Base-by-base conservation (phyloP, 129 eudicot genomes). In the Centaurea solstitialis region DNA sequence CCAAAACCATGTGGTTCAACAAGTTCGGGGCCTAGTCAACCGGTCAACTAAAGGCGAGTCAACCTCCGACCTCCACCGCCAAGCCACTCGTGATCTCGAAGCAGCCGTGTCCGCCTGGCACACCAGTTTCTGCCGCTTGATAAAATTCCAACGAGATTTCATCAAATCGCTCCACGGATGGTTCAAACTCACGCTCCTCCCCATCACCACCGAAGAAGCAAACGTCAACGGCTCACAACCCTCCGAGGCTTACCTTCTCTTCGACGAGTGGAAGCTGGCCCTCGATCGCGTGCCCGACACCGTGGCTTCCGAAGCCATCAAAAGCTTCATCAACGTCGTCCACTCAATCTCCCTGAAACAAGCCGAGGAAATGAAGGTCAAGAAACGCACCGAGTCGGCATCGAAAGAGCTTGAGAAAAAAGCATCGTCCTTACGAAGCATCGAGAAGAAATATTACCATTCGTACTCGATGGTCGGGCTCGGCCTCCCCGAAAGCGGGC, bases 391-490 rank as follows among this genome's bases (percentile, higher is more conserved):
- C 0, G 96, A 94, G 76, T 72, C 87, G 18, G 91, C 84, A 10
- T 90, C 98, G 8, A 94, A 90, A 77, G 97, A 94, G 90, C 98
- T 94, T 7, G 97, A 94, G 93, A 92, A 90, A 73, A 94, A 92
- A 74, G 91, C 96, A 12, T 87, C 98, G 0, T 82, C 93, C 65
- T 85, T 94, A 11, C 87, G 98, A 85, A 92, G n/a, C 86, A 88
- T 92, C 24, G 98, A 94, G 85, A 94, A 83, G 86, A 92, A 92
- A 71, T 92, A 90, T 74, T 94, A 94, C 83, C 89, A 92, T 72
- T 87, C 97, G 3, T 94, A 92, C 83, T 94, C 98, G 2, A 92
- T 88, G 96, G 97, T 94, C 0, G 98, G 97, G 20, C 76, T 92
- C 2, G 98, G 97, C 13, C 83, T 85, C 24, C 96, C 97, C 5